Base-by-base conservation (phyloP, 345 rosid species). In the Erucastrum elatum region DNA sequence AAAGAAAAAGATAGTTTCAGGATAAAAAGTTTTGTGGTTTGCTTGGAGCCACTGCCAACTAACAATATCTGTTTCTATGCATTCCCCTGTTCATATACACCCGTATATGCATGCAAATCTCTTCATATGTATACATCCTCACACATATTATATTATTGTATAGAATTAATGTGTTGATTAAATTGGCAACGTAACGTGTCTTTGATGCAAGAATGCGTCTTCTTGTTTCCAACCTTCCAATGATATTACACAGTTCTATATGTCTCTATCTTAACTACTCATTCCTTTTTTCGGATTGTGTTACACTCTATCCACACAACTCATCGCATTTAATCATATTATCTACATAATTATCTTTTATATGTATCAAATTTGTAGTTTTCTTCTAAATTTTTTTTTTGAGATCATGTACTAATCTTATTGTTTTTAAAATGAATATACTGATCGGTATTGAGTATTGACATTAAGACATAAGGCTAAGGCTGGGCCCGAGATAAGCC, bases 31-130 rank as follows among this genome's bases (percentile, higher is more conserved):
- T 55, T 60, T 64, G 76, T 78, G 44, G 83, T 59, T 87, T 77
- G 63, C 82, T 82, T 84, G 87, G 27, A 68, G 69, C 46, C 77
- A 70, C 76, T 61, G 82, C 81, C 85, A 81, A 84, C 82, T 72
- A 82, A 76, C 71, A 63, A 75, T 69, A 75, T 80, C 53, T 75
- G 74, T 74, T 71, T 55, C 59, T 17, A 62, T 35, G 30, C 53
- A 68, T 27, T 34, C 27, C 10, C 10, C 26, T 75, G 71, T 64
- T 74, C 21, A 21, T 21, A 21, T 21, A 1, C 21, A 21, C 21
- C 60, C 33, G 26, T 53, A 34, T 55, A 65, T 72, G 41, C 31
- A 66, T 66, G 33, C 35, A 26, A 3, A 10, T 41, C 49, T 15
- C 4, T 25, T 55, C 1, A 70, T 26, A 11, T 49, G 2, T 49